These are phyloP conservation scores for Millerozyma miso DNA, from an alignment of 805 yeast species.

Conservation along the genomic window DNA sequence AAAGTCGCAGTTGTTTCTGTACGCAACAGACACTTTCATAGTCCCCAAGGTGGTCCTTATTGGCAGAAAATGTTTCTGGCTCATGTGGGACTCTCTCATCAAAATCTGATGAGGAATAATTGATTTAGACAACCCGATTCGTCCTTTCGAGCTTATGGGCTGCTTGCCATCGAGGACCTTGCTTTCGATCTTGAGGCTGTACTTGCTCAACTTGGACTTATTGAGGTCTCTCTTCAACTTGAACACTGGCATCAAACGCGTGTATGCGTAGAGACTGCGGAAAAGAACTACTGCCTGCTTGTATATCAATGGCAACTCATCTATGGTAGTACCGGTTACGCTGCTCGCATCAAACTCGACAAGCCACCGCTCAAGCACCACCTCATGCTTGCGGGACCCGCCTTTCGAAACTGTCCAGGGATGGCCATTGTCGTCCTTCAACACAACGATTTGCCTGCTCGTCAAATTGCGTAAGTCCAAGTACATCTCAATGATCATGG, in stretches of 20 bases:
- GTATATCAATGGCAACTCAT: conserved; percentile 65
- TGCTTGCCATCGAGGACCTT: conserved; percentile 71
- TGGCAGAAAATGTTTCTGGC: conserved; percentile 62
- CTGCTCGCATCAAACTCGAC: conserved; percentile 64
- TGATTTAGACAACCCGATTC: conserved; percentile 77
- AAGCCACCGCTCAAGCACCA: conserved; percentile 94
- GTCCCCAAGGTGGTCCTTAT: conserved; percentile 74
- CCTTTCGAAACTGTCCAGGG: conserved; percentile 53
- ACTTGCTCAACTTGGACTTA: conserved; percentile 12
- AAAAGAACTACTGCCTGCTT: conserved; percentile 71
- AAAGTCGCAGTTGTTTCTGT: conserved; percentile 68
- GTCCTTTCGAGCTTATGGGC: conserved; percentile 74
- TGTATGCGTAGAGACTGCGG: conserved; percentile 64
- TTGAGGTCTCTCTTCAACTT: conserved; percentile 42
- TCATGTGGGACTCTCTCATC: conserved; percentile 45
- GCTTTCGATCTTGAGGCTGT: conserved; percentile 46
- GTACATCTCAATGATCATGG: conserved; percentile 81
- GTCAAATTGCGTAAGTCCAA: conserved; percentile 60
- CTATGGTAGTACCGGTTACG: conserved; percentile 29
- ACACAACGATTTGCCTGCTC: conserved; percentile 53
- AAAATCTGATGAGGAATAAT: conserved; percentile 44
- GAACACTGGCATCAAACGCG: conserved; percentile 69
- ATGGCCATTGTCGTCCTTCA: conserved; percentile 51
- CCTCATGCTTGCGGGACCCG: conserved; percentile 66
- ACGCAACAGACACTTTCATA: conserved; percentile 71